These are phyloP conservation scores for Pulicaria dysenterica DNA, from an alignment of 129 eudicot species.

Conservation along the genomic window DNA sequence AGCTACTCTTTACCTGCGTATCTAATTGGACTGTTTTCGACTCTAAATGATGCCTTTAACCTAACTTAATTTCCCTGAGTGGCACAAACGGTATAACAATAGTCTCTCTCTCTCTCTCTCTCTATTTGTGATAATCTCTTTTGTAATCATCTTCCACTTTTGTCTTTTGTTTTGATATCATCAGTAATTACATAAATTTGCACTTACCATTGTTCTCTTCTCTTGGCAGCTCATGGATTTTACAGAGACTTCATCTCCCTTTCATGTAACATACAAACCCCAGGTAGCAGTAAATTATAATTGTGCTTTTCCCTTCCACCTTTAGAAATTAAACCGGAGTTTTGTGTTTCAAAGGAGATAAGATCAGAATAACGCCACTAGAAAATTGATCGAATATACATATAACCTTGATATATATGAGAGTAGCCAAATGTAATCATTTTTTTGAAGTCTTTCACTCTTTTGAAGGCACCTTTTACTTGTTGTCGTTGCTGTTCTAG, in stretches of 20 bases:
- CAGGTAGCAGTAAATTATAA: conserved; percentile 20
- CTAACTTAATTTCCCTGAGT: too few relatives aligned
- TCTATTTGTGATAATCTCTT: neutral
- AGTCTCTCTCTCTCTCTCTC: too few relatives aligned
- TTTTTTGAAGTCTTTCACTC: neutral
- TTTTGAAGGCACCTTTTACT: neutral
- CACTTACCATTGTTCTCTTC: neutral
- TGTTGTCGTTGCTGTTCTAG: neutral
- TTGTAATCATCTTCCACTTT: neutral
- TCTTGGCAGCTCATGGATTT: neutral
- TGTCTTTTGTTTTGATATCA: neutral
- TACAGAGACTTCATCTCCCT: neutral
- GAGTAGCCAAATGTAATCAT: conserved; percentile 23
- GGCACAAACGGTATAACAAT: too few relatives aligned
- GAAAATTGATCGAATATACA: conserved; percentile 18
- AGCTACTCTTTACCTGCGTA: neutral
- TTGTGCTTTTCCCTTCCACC: neutral
- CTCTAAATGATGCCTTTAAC: neutral
- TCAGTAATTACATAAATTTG: neutral
- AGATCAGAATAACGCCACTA: neutral
- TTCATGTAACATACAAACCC: conserved; percentile 15
- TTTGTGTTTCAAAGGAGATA: conserved; percentile 10
- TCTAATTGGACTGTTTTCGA: neutral
- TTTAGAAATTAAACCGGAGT: conserved; percentile 3
- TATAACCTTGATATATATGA: conserved; percentile 6